Evolutionary conservation across 768 basidiomycete genomes (phyloP), one percentile per base, ranked within the genome.

Genomic region (Mycena galericulata): DNA sequence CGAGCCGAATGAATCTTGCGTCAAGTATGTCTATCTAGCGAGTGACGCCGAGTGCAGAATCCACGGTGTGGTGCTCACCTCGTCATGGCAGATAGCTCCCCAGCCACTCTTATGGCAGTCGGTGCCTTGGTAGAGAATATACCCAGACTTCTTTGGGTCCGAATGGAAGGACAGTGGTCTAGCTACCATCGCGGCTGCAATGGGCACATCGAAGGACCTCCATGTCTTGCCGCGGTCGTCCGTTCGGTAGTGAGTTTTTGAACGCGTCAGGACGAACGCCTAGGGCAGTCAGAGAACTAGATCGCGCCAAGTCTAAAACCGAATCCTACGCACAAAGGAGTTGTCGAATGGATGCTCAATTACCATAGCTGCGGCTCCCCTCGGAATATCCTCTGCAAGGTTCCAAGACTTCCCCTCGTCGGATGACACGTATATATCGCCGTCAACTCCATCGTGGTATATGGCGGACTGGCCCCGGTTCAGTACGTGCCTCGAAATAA

Each of bases 281-380:
- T 97, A 72, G 8, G 40, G 47, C 10, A 27, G 30, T n/a, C 26
- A 11, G 22, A n/a, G 1, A 18, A 78, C n/a, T 24, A 7, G 22
- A 83, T 75, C 73, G 40, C n/a, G n/a, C n/a, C n/a, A n/a, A n/a
- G n/a, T n/a, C n/a, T n/a, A n/a, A 41, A 41, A 5, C 7, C 7
- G 11, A 41, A 41, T 41, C 11, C 4, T 20, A 9, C 40, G 40
- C 18, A 93, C 94, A 76, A 89, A 89, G 62, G 86, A 84, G 68
- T 89, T 94, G 76, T 97, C 87, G 74, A 90, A 90, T 1, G 97
- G 97, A 76, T 98, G 97, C 68, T 91, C 88, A 55, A 98, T 82
- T 38, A 98, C 88, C 84, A 92, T 89, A 3, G 82, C 71, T 0
- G 92, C 89, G 51, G 87, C 81, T 18, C 91, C 92, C 59, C 72